Evolutionary conservation across 148 eudicot genomes (phyloP).

Genomic region (Chenopodium formosanum): DNA sequence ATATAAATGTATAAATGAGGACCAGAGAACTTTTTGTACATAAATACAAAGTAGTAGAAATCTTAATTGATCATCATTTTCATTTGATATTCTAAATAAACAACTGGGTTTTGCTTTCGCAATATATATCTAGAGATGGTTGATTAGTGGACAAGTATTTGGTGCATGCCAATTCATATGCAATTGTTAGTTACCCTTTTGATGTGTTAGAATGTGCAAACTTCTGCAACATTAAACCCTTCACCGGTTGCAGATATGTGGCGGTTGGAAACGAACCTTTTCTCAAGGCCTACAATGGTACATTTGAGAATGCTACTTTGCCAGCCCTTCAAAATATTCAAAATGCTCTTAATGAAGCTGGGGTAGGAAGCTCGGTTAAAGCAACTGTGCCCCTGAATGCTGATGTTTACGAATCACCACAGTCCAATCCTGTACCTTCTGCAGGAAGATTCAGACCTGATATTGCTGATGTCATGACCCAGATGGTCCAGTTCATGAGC

Average conservation of each 20-base stretch:
- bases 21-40: neutral
- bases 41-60: no score
- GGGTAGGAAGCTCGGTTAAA: constrained; percentile 60
- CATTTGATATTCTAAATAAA: no score
- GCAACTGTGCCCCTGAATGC: constrained; percentile 87
- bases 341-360: constrained; percentile 74
- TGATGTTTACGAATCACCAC: constrained; percentile 71
- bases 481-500: constrained; percentile 58
- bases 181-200: neutral
- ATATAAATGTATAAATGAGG: neutral
- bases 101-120: neutral
- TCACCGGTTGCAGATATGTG: constrained; percentile 59
- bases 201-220: neutral
- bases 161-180: neutral
- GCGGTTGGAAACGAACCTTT: constrained; percentile 96
- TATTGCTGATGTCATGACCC: constrained; percentile 47
- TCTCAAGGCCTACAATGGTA: constrained; percentile 59
- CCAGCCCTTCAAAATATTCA: constrained; percentile 89
- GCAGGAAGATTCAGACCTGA: constrained; percentile 72
- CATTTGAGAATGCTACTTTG: constrained; percentile 52
- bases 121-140: neutral
- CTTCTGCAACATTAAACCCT: neutral
- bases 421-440: constrained; percentile 62
- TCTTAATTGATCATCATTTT: no score
- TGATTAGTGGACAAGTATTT: neutral